These are phyloP conservation scores for Cystobasidium ongulense DNA, from an alignment of 768 basidiomycete species.

Conservation along the genomic window DNA sequence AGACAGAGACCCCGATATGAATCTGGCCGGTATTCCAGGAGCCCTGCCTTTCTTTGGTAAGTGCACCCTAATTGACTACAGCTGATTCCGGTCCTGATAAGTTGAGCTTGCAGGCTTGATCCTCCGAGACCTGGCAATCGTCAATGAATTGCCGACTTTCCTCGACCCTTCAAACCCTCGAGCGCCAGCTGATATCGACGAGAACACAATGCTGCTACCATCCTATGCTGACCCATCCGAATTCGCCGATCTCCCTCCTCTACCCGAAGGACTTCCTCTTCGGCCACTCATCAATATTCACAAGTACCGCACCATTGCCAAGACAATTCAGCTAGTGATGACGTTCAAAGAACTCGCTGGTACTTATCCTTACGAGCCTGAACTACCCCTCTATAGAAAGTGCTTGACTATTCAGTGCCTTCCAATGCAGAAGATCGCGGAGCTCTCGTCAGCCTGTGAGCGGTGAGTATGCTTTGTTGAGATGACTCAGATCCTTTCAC, in stretches of 20 bases:
- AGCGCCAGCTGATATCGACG: constrained; percentile 31
- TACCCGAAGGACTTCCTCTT: constrained; percentile 30
- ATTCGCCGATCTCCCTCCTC: constrained; percentile 32
- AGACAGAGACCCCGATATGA: not conserved
- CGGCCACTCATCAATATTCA: constrained; percentile 42
- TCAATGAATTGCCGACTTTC: constrained; percentile 39
- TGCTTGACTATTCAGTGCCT: constrained; percentile 36
- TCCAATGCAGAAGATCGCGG: not conserved
- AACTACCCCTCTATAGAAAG: constrained; percentile 29
- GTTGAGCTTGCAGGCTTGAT: constrained; percentile 33
- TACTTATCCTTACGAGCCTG: constrained; percentile 34
- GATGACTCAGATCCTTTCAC: not conserved
- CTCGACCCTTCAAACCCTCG: constrained; percentile 39
- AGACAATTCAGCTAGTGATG: constrained; percentile 30
- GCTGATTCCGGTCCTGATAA: not conserved
- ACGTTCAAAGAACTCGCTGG: constrained; percentile 37
- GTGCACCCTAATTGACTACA: not conserved
- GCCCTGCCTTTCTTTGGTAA: constrained; percentile 40
- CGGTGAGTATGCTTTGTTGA: not conserved
- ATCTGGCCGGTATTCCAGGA: constrained; percentile 19
- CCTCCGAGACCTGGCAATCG: constrained; percentile 38
- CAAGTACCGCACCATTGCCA: constrained; percentile 39
- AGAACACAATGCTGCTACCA: constrained; percentile 17
- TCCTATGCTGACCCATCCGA: constrained; percentile 31
- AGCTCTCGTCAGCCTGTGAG: constrained; percentile 22